Percentiles rank a stretch among this genome's conserved stretches.
Conservation (phyloP, 2,329 filamentous ascomycete genomes). For the Exutisphaerella laricina region DNA sequence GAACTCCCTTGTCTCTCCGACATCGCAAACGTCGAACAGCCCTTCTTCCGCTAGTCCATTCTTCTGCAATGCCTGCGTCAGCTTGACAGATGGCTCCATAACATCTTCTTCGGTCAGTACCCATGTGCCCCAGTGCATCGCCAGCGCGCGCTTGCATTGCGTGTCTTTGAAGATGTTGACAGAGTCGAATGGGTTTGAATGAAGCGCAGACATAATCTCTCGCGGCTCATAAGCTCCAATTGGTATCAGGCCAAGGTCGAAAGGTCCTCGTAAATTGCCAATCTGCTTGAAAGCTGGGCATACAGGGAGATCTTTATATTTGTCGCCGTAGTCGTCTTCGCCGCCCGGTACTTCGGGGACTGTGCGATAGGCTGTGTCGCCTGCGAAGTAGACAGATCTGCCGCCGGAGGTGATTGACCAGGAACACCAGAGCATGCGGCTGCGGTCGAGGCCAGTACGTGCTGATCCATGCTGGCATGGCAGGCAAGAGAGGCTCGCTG, state of each 20-base stretch:
- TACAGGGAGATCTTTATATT: constrained; percentile 58
- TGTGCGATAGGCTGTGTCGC: constrained; percentile 81
- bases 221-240: constrained; percentile 83
- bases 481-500: constrained; percentile 67
- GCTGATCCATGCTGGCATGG: constrained; percentile 80
- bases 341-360: constrained; percentile 60
- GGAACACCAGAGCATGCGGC: constrained; percentile 77
- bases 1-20: constrained; percentile 74
- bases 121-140: constrained; percentile 90
- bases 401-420: constrained; percentile 72
- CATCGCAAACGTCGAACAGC: constrained; percentile 74
- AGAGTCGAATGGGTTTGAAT: constrained; percentile 78
- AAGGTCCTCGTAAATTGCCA: constrained; percentile 71
- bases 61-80: constrained; percentile 65
- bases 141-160: constrained; percentile 69
- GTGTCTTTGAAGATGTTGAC: constrained; percentile 89
- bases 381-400: constrained; percentile 78
- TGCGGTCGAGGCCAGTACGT: constrained; percentile 62
- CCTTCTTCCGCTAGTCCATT: constrained; percentile 64
- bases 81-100: constrained; percentile 67
- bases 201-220: constrained; percentile 69
- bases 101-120: constrained; percentile 79
- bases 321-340: constrained; percentile 65
- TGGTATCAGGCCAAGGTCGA: constrained; percentile 86
- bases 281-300: constrained; percentile 86